Conservation (phyloP, 1,284 basidiomycete species). For the Cutaneotrichosporon mucoides region DNA sequence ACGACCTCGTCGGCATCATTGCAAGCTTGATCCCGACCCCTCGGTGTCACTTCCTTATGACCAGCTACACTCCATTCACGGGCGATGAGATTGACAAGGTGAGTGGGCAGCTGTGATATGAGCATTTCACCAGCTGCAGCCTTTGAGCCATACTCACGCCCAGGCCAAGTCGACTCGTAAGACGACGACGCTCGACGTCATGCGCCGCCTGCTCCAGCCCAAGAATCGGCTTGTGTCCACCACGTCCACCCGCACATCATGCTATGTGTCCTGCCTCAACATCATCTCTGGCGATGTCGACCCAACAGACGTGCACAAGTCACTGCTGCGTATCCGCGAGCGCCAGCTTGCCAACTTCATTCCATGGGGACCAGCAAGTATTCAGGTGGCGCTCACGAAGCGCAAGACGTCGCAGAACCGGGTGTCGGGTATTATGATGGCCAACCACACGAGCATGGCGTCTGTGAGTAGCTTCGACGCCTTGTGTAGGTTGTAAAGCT, state of each 20-base stretch:
- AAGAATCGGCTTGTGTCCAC: constrained; percentile 99
- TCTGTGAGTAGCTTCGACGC: constrained; percentile 58
- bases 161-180: constrained; percentile 84
- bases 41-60: constrained; percentile 99
- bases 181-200: constrained; percentile 95
- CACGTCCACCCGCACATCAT: constrained; percentile 79
- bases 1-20: constrained; percentile 95
- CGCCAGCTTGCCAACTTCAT: constrained; percentile 96
- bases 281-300: constrained; percentile 99
- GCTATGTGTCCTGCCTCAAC: constrained; percentile 97
- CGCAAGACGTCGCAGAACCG: constrained; percentile 88
- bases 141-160: background rate
- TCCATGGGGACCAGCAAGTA: constrained; percentile 97
- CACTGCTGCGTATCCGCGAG: constrained; percentile 90
- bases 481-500: background rate
- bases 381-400: constrained; percentile 93
- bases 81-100: constrained; percentile 93
- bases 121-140: constrained; percentile 11
- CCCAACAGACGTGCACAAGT: constrained; percentile 98
- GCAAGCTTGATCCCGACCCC: constrained; percentile 97
- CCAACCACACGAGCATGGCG: constrained; percentile 96
- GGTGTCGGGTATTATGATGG: constrained; percentile 96
- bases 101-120: background rate
- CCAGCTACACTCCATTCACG: constrained; percentile 98
- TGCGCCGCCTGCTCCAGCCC: constrained; percentile 94